Conservation (phyloP, 2,329 filamentous ascomycete genomes). For the Xylaria sp. region DNA sequence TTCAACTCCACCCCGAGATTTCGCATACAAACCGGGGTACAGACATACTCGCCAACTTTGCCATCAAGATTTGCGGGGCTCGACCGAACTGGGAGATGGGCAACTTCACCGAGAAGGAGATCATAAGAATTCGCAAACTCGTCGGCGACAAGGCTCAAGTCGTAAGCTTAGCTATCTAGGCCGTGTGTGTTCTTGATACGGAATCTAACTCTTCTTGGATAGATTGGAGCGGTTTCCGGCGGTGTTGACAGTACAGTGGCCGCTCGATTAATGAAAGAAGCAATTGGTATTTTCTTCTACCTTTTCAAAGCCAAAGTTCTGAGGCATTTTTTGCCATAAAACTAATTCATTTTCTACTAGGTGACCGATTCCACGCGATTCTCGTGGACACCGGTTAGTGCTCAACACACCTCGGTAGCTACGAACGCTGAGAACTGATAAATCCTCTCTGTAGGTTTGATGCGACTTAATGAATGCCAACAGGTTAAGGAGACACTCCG, state of each 20-base stretch:
- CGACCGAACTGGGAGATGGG: conserved; percentile 85
- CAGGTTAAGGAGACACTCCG: conserved; percentile 83
- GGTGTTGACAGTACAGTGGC: conserved; percentile 93
- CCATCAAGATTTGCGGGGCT: conserved; percentile 82
- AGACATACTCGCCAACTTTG: conserved; percentile 74
- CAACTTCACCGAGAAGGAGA: conserved; percentile 84
- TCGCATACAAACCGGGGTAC: conserved; percentile 44
- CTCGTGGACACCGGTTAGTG: conserved; percentile 80
- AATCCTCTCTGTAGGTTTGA: conserved; percentile 58
- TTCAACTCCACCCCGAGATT: conserved; percentile 93
- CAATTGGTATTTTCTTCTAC: conserved; percentile 65
- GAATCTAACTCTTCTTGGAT: conserved; percentile 2
- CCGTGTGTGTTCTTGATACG: background rate
- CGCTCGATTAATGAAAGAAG: conserved; percentile 85
- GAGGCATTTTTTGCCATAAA: background rate
- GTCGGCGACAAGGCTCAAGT: conserved; percentile 87
- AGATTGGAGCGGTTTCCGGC: conserved; percentile 78
- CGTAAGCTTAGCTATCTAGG: conserved; percentile 41
- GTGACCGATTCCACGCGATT: conserved; percentile 82
- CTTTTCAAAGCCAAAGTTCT: background rate
- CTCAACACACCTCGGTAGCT: background rate
- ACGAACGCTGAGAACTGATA: conserved; percentile 17
- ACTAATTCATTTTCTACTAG: conserved; percentile 53
- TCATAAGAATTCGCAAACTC: conserved; percentile 80
- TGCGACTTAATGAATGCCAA: conserved; percentile 86